These are phyloP conservation scores for Fulvia fulva DNA, from an alignment of 2,329 filamentous ascomycete genomes.

Conservation along the genomic window DNA sequence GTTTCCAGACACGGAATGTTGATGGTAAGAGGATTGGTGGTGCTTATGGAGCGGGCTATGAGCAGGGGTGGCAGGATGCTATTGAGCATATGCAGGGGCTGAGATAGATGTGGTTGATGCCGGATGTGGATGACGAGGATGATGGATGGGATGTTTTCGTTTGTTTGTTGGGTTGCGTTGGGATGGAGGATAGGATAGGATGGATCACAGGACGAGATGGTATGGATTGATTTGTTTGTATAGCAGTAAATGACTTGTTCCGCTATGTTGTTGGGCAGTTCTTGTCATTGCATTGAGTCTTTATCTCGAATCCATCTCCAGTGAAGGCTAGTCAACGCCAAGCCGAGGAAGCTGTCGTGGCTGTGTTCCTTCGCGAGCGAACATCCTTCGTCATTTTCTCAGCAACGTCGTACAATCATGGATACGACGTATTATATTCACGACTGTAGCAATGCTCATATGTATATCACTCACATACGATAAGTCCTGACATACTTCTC, in stretches of 20 bases:
- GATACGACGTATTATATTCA: neutral
- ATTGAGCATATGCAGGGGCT: neutral
- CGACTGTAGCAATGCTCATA: neutral
- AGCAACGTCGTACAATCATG: neutral
- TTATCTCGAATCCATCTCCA: no score
- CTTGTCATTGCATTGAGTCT: neutral
- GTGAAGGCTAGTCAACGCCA: no score
- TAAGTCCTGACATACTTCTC: neutral
- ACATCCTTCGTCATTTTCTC: neutral
- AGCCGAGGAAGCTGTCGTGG: neutral
- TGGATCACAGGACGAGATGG: neutral
- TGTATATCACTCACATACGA: neutral
- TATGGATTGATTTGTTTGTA: neutral
- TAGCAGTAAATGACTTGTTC: no score
- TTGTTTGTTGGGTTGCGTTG: no score
- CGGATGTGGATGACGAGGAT: no score
- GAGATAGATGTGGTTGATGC: neutral
- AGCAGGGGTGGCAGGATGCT: constrained; percentile 6
- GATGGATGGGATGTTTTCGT: no score
- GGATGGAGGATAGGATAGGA: neutral
- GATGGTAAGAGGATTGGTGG: constrained; percentile 5
- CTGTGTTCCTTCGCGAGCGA: neutral
- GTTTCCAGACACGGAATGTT: neutral
- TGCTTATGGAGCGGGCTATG: constrained; percentile 3
- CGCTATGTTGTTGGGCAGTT: no score